Conservation (phyloP, 371 early-diverging fungal genomes). For the Fennellomyces sp. region DNA sequence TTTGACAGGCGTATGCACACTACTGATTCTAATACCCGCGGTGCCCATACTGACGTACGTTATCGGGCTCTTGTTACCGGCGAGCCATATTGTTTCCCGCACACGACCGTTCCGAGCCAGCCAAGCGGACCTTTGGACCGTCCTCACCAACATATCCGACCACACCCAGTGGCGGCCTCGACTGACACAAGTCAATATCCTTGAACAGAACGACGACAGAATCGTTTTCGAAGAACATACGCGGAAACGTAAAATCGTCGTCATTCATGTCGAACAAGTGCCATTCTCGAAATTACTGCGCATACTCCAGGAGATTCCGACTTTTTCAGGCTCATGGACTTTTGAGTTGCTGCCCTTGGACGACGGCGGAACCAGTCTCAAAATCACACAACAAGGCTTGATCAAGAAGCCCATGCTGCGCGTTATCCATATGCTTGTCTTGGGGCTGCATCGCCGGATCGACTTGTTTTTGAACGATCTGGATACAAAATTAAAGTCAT, state of each 20-base stretch:
- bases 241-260: slow-evolving; percentile 28
- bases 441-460: slow-evolving; percentile 44
- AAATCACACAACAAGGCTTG: slow-evolving; percentile 49
- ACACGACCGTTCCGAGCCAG: slow-evolving; percentile 20
- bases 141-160: slow-evolving; percentile 35
- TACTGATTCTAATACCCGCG: slow-evolving; percentile 9
- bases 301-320: slow-evolving; percentile 37
- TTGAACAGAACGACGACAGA: background rate
- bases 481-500: slow-evolving; percentile 14
- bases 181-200: slow-evolving; percentile 19
- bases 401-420: slow-evolving; percentile 46
- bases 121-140: slow-evolving; percentile 35
- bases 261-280: slow-evolving; percentile 37
- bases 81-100: slow-evolving; percentile 27
- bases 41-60: slow-evolving; percentile 21
- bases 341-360: slow-evolving; percentile 8
- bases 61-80: slow-evolving; percentile 23
- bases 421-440: slow-evolving; percentile 33
- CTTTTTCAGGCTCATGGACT: slow-evolving; percentile 25
- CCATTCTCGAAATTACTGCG: slow-evolving; percentile 28
- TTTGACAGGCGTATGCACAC: background rate
- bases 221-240: slow-evolving; percentile 30
- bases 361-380: background rate
- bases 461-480: slow-evolving; percentile 48
- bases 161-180: slow-evolving; percentile 44